These are phyloP conservation scores for Trypanosoma vivax DNA, from an alignment of 208 protist species.

Conservation along the genomic window DNA sequence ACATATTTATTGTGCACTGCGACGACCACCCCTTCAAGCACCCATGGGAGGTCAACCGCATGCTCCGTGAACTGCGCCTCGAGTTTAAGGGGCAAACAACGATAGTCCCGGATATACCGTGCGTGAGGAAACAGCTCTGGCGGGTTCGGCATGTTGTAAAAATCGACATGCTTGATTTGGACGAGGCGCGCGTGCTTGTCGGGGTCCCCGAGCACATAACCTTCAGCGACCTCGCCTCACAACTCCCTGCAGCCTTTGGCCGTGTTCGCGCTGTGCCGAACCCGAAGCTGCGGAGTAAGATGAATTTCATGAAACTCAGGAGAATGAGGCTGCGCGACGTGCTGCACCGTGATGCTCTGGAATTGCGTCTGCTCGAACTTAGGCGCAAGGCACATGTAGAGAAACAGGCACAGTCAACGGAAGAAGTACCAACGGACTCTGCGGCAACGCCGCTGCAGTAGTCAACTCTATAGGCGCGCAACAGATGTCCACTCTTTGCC, in stretches of 20 bases:
- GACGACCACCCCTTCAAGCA: conserved; percentile 81
- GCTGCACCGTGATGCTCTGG: conserved; percentile 67
- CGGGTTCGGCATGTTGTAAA: conserved; percentile 68
- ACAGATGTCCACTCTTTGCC: too few species aligned
- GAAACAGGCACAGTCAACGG: not conserved
- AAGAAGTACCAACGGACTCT: not conserved
- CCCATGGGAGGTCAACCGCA: conserved; percentile 79
- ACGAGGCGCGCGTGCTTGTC: conserved; percentile 73
- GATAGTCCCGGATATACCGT: conserved; percentile 73
- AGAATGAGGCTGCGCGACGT: conserved; percentile 79
- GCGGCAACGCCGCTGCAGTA: too few species aligned
- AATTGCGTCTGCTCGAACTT: conserved; percentile 67
- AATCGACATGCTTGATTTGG: conserved; percentile 69
- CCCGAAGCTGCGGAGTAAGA: conserved; percentile 57
- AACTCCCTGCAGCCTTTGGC: conserved; percentile 62
- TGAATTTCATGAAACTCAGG: conserved; percentile 77
- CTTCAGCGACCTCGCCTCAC: conserved; percentile 57
- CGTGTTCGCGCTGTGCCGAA: conserved; percentile 27
- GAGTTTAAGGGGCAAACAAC: conserved; percentile 81
- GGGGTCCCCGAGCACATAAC: conserved; percentile 73
- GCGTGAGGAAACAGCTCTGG: conserved; percentile 68
- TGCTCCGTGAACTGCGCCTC: conserved; percentile 70
- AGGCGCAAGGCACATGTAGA: conserved; percentile 24
- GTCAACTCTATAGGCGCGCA: too few species aligned
- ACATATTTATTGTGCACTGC: conserved; percentile 80